phyloP scores from a whole-genome alignment of 352 stramenopile species.

The Globisporangium recalcitrans region DNA sequence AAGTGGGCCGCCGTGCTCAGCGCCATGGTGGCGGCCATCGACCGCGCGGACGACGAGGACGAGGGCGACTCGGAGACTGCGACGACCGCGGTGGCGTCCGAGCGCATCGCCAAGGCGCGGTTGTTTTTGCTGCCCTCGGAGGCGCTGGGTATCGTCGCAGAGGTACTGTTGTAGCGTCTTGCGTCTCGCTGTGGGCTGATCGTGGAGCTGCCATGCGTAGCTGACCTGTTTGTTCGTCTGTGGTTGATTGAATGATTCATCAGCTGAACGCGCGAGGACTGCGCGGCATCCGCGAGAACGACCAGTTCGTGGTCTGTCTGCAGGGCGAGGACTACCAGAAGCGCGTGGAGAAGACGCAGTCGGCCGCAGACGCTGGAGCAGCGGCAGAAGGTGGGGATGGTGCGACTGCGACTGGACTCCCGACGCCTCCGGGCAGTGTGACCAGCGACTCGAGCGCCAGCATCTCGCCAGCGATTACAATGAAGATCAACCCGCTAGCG shows the following conservation, averaged over 20 bases:
- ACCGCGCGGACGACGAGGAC: slow-evolving; percentile 40
- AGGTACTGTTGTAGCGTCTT: slow-evolving; percentile 25
- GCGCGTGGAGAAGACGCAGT: slow-evolving; percentile 15
- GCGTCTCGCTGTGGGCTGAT: not conserved
- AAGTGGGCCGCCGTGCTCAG: slow-evolving; percentile 60
- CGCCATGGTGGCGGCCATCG: slow-evolving; percentile 57
- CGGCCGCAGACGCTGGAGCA: not conserved
- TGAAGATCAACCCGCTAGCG: slow-evolving; percentile 1
- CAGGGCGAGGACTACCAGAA: slow-evolving; percentile 66
- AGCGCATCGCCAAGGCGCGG: slow-evolving; percentile 36
- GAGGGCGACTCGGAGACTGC: slow-evolving; percentile 28
- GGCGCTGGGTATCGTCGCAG: slow-evolving; percentile 48
- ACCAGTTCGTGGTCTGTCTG: slow-evolving; percentile 69
- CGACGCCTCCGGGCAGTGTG: not conserved
- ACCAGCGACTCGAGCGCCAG: slow-evolving; percentile 5
- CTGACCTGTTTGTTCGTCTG: slow-evolving; percentile 6
- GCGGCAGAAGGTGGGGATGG: not conserved
- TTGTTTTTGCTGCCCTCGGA: slow-evolving; percentile 64
- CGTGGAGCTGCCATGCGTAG: not conserved
- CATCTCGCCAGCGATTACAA: not conserved
- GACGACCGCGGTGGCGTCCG: not conserved
- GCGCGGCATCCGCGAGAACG: slow-evolving; percentile 71
- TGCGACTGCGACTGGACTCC: not conserved
- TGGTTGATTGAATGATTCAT: not conserved
- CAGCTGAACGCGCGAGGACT: slow-evolving; percentile 67